phyloP scores from a whole-genome alignment of 768 basidiomycete genomes.

The Cystobasidium ongulense region DNA sequence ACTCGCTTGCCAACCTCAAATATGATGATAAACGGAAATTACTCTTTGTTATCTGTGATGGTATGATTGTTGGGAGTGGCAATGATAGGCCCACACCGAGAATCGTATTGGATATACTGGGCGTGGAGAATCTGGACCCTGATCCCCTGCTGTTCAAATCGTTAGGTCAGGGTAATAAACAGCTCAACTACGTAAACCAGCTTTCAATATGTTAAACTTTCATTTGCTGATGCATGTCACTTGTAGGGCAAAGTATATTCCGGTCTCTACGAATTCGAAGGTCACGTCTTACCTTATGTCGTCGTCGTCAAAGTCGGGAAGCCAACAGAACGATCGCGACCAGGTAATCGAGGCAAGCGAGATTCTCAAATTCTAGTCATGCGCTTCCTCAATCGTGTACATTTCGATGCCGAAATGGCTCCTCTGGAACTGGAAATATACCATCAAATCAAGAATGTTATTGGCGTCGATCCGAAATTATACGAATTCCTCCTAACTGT shows the following conservation, averaged over 20 bases:
- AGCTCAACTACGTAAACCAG: conserved; percentile 60
- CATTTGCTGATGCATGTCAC: conserved; percentile 33
- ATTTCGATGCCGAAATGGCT: conserved; percentile 93
- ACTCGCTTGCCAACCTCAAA: conserved; percentile 84
- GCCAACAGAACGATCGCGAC: conserved; percentile 81
- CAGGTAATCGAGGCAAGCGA: conserved; percentile 96
- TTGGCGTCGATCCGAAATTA: conserved; percentile 96
- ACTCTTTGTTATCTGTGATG: conserved; percentile 86
- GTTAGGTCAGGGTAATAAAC: conserved; percentile 86
- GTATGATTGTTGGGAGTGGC: conserved; percentile 93
- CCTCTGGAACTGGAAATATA: conserved; percentile 96
- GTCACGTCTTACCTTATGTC: conserved; percentile 91
- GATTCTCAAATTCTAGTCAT: conserved; percentile 93
- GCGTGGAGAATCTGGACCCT: conserved; percentile 84
- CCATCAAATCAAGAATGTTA: conserved; percentile 99
- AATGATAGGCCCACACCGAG: conserved; percentile 94
- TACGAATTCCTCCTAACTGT: conserved; percentile 92
- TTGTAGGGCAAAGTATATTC: conserved; percentile 87
- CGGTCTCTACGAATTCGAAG: conserved; percentile 82
- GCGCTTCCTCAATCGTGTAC: conserved; percentile 98
- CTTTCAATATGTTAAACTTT: neutral
- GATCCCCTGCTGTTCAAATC: conserved; percentile 91
- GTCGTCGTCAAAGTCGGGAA: conserved; percentile 90
- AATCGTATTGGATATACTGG: conserved; percentile 92
- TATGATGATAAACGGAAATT: conserved; percentile 98